Conservation (phyloP, 331 rosid genomes). For the Acacia concinna region DNA sequence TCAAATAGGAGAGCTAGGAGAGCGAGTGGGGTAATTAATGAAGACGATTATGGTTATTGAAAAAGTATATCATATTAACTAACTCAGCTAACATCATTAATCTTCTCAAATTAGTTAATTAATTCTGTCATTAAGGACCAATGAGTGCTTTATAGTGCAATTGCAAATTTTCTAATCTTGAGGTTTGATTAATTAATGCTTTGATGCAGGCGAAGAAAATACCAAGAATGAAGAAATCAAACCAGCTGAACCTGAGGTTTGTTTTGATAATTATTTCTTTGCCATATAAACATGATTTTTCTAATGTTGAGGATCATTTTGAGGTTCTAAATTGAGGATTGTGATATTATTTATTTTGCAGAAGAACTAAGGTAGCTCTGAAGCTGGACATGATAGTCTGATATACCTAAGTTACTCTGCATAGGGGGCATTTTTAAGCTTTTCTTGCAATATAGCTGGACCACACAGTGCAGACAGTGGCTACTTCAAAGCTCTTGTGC, state of each 20-base stretch:
- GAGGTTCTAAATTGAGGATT: neutral
- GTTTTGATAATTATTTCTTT: conserved; percentile 13
- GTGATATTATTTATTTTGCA: conserved; percentile 40
- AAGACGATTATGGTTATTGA: too few relatives aligned
- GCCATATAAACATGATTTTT: conserved; percentile 15
- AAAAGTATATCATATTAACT: too few relatives aligned
- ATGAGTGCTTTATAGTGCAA: neutral
- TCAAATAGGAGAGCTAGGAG: too few relatives aligned
- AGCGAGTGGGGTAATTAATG: too few relatives aligned
- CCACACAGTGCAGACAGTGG: conserved; percentile 25
- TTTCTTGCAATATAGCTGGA: conserved; percentile 44
- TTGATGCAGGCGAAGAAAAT: conserved; percentile 75
- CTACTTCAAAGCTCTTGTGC: conserved; percentile 33
- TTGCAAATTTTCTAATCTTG: neutral
- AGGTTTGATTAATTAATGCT: conserved; percentile 22
- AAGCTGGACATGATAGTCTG: conserved; percentile 37
- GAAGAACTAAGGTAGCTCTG: conserved; percentile 43
- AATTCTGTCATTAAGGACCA: too few relatives aligned
- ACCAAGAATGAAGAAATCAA: conserved; percentile 60
- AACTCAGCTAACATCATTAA: too few relatives aligned
- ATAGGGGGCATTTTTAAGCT: conserved; percentile 42
- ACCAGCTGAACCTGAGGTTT: conserved; percentile 59
- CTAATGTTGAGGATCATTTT: neutral
- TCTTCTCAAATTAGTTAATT: too few relatives aligned
- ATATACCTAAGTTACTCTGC: conserved; percentile 32